Evolutionary conservation across 306 rosid species (phyloP).

Genomic region (Gastrolobium bilobum): DNA sequence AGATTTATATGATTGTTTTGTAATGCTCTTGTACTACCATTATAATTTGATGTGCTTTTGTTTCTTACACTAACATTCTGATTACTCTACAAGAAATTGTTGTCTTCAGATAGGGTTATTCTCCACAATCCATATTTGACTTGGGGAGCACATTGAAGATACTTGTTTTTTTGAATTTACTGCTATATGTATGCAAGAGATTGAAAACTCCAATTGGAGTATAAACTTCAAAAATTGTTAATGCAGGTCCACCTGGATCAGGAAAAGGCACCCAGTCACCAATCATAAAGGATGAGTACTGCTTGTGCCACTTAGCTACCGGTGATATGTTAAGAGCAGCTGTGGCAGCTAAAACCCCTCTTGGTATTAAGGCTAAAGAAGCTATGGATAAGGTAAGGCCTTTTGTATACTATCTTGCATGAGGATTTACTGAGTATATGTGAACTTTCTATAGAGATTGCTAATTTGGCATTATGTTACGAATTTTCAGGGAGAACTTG

Average conservation of each 20-base stretch:
- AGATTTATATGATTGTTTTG: constrained; percentile 5
- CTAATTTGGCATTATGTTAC: constrained; percentile 39
- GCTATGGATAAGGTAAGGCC: constrained; percentile 86
- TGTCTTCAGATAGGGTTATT: constrained; percentile 22
- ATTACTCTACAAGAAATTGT: background rate
- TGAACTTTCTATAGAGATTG: constrained; percentile 14
- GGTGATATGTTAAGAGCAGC: constrained; percentile 99
- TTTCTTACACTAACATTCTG: background rate
- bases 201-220: background rate
- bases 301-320: constrained; percentile 98
- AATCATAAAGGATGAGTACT: constrained; percentile 91
- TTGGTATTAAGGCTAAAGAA: constrained; percentile 95
- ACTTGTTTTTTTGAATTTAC: background rate
- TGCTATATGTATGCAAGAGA: background rate
- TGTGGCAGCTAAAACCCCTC: constrained; percentile 93
- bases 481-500: constrained; percentile 80
- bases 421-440: background rate
- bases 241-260: constrained; percentile 99
- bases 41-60: background rate
- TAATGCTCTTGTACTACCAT: constrained; percentile 7
- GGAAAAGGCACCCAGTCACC: constrained; percentile 99
- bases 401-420: constrained; percentile 6
- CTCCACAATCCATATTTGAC: background rate
- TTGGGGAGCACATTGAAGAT: constrained; percentile 18
- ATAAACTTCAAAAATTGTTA: constrained; percentile 41